Percentiles rank a stretch among this genome's conserved stretches.
Conservation (phyloP, 2,329 filamentous ascomycete genomes). For the Fusarium acutatum region DNA sequence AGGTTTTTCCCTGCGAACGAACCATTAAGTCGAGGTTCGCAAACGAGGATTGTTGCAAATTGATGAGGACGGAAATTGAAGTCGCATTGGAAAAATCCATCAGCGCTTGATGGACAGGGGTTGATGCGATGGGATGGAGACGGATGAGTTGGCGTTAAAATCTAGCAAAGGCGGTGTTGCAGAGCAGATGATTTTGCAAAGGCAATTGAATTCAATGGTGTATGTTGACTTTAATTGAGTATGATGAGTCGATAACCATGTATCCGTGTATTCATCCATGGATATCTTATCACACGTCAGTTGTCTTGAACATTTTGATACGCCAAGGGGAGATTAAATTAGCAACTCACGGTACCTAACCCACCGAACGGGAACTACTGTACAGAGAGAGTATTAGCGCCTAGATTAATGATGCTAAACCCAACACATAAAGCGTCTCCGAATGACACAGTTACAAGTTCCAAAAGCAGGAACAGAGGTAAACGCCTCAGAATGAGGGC, state of each 20-base stretch:
- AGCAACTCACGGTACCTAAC: conserved; percentile 1
- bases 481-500: neutral
- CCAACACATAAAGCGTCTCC: conserved; percentile 7
- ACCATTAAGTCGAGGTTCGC: neutral
- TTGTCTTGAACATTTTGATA: neutral
- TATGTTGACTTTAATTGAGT: neutral
- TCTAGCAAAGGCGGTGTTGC: conserved; percentile 22
- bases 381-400: conserved; percentile 6
- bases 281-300: neutral
- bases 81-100: conserved; percentile 19
- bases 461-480: neutral
- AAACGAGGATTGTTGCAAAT: conserved; percentile 10
- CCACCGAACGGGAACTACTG: conserved; percentile 17
- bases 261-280: neutral
- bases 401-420: conserved; percentile 11
- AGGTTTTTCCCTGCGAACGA: conserved; percentile 3
- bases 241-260: neutral
- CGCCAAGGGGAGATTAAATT: conserved; percentile 13
- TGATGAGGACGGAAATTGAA: conserved; percentile 19
- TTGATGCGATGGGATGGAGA: conserved; percentile 26
- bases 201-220: neutral
- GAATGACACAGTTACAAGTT: neutral
- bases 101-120: conserved; percentile 29
- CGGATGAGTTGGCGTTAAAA: conserved; percentile 15
- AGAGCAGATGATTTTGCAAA: conserved; percentile 1